Evolutionary conservation across 305 asterid genomes (phyloP).

Genomic region (Fraxinus platypoda): DNA sequence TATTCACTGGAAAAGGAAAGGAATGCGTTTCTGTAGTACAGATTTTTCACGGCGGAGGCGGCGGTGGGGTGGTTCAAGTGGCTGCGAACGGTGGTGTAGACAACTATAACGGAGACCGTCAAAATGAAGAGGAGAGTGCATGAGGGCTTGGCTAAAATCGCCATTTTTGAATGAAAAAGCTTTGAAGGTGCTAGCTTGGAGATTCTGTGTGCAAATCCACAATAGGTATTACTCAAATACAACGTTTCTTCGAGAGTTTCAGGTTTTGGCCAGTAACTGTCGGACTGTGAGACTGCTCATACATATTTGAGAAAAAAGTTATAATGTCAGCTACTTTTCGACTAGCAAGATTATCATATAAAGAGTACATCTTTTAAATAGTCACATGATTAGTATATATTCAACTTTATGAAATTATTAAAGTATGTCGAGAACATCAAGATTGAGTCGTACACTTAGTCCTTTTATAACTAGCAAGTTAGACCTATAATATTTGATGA

Average conservation of each 20-base stretch:
- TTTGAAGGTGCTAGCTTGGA: not conserved
- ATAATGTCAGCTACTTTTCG: not conserved
- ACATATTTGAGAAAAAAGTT: not conserved
- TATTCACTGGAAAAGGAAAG: conserved; percentile 65
- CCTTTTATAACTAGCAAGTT: not conserved
- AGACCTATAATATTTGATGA: not conserved
- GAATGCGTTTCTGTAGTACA: conserved; percentile 41
- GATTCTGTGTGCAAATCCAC: not conserved
- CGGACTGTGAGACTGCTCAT: not conserved
- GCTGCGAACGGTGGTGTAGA: conserved; percentile 42
- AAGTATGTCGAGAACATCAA: not conserved
- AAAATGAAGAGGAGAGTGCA: conserved; percentile 44
- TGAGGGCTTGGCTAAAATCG: conserved; percentile 36
- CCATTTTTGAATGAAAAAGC: conserved; percentile 28
- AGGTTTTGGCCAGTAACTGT: conserved; percentile 9
- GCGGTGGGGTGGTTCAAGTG: conserved; percentile 20
- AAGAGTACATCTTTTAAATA: not conserved
- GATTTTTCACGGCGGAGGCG: conserved; percentile 14
- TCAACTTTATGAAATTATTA: not conserved
- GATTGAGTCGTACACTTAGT: not conserved
- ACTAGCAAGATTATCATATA: not conserved
- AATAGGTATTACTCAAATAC: not conserved
- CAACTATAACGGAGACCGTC: conserved; percentile 38
- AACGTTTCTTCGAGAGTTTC: not conserved
- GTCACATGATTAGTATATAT: not conserved